Conservation (phyloP, 495 filamentous ascomycete species). For the Daldinia childiae region DNA sequence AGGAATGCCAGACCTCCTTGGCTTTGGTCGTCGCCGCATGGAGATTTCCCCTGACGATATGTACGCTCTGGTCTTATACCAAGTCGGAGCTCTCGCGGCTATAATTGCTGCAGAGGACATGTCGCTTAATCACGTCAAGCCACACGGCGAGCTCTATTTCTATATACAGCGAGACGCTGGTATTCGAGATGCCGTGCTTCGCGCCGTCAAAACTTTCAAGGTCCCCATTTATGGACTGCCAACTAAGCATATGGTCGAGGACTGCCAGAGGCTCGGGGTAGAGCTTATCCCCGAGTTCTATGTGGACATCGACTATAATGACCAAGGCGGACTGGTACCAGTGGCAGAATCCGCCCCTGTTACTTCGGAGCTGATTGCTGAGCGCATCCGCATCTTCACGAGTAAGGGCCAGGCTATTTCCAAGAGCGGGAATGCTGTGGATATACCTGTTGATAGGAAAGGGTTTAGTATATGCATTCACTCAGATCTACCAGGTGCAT, state of each 20-base stretch:
- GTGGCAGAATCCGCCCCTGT: slow-evolving; percentile 28
- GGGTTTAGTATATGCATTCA: slow-evolving; percentile 45
- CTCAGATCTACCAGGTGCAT: slow-evolving; percentile 41
- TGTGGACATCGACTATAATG: slow-evolving; percentile 66
- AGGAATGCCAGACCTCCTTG: slow-evolving; percentile 68
- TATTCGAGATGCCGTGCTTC: slow-evolving; percentile 59
- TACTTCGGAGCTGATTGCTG: slow-evolving; percentile 24
- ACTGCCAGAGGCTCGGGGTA: slow-evolving; percentile 60
- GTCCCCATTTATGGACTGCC: slow-evolving; percentile 63
- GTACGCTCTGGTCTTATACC: slow-evolving; percentile 66
- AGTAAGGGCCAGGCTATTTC: slow-evolving; percentile 16
- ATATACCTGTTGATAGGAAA: slow-evolving; percentile 23
- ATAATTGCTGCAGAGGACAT: slow-evolving; percentile 65
- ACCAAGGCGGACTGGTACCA: slow-evolving; percentile 45
- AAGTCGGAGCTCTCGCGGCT: slow-evolving; percentile 66
- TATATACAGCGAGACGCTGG: slow-evolving; percentile 65
- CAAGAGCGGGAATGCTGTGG: slow-evolving; percentile 19
- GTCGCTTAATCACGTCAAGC: slow-evolving; percentile 68
- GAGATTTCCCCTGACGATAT: slow-evolving; percentile 64
- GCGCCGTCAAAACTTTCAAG: slow-evolving; percentile 60
- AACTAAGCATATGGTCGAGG: slow-evolving; percentile 63
- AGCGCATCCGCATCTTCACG: slow-evolving; percentile 13
- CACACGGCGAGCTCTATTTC: slow-evolving; percentile 65
- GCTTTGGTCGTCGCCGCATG: slow-evolving; percentile 69
- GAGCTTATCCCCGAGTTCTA: slow-evolving; percentile 68